Evolutionary conservation across 768 basidiomycete species (phyloP).

Genomic region (Serendipita vermifera): DNA sequence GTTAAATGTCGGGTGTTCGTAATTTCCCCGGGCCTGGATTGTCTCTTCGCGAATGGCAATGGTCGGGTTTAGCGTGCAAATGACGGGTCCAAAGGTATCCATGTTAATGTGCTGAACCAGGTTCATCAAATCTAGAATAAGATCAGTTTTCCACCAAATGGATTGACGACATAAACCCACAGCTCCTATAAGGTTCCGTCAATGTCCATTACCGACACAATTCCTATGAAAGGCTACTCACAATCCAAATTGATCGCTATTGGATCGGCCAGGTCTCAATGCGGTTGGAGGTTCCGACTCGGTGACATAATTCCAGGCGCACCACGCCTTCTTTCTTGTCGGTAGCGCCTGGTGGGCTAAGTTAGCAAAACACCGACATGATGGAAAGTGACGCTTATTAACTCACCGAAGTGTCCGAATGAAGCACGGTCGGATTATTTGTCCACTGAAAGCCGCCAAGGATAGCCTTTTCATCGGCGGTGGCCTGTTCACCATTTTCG

Average conservation of each 20-base stretch:
- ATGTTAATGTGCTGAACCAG: slow-evolving; percentile 24
- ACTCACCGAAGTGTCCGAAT: slow-evolving; percentile 25
- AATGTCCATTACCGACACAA: too few species aligned
- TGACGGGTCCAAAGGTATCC: slow-evolving; percentile 21
- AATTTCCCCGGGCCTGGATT: slow-evolving; percentile 19
- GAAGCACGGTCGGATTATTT: slow-evolving; percentile 25
- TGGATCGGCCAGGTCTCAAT: slow-evolving; percentile 35
- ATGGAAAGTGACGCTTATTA: too few species aligned
- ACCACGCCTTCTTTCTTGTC: slow-evolving; percentile 21
- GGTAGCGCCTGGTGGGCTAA: slow-evolving; percentile 25
- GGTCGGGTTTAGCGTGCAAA: slow-evolving; percentile 27
- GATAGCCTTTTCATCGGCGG: slow-evolving; percentile 21
- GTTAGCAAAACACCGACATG: too few species aligned
- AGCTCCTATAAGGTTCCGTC: slow-evolving; percentile 33
- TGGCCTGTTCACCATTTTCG: slow-evolving; percentile 19
- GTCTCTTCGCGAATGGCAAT: too few species aligned
- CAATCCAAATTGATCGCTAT: slow-evolving; percentile 50
- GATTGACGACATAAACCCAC: too few species aligned
- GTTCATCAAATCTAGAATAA: slow-evolving; percentile 26
- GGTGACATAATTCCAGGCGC: slow-evolving; percentile 27
- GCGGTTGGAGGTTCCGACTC: slow-evolving; percentile 11
- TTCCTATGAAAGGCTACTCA: too few species aligned
- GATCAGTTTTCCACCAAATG: too few species aligned
- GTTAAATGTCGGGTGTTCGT: slow-evolving; percentile 26
- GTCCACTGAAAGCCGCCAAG: slow-evolving; percentile 24